Conservation (phyloP, 139 green algal species). For the Chlorella sp. region DNA sequence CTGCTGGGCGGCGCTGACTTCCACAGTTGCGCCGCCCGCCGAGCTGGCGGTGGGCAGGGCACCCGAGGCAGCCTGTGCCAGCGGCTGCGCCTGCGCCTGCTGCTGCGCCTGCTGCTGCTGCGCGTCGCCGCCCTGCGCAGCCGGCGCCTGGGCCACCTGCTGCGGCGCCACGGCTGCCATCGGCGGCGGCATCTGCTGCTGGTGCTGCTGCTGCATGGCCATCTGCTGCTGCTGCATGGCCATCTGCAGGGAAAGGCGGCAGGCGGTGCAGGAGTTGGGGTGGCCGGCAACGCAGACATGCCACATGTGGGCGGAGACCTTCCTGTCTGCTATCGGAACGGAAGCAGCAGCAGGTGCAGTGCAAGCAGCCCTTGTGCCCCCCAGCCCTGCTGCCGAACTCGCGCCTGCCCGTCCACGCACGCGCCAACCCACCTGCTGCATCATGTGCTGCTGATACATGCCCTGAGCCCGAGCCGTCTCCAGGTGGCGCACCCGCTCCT, state of each 20-base stretch:
- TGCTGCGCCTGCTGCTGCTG: conserved; percentile 19
- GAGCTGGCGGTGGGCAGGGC: background rate
- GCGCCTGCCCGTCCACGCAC: too few species aligned
- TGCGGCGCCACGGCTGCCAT: background rate
- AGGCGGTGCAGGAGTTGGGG: too few species aligned
- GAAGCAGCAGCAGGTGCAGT: too few species aligned
- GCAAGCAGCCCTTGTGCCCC: too few species aligned
- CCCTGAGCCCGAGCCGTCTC: conserved; percentile 36
- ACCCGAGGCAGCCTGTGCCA: background rate
- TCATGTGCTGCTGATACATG: conserved; percentile 48
- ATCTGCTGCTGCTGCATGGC: conserved; percentile 20
- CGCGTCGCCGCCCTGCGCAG: background rate
- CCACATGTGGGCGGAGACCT: too few species aligned
- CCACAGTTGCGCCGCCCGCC: background rate
- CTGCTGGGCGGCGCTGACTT: background rate
- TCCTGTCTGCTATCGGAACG: too few species aligned
- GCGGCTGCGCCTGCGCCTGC: conserved; percentile 1
- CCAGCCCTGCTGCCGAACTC: too few species aligned
- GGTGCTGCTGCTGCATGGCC: conserved; percentile 12
- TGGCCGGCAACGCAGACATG: too few species aligned
- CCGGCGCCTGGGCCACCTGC: background rate
- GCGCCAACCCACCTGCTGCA: conserved; percentile 11
- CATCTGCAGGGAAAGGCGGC: background rate
- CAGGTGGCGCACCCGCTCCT: conserved; percentile 28
- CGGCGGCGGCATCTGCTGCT: conserved; percentile 17